These are phyloP conservation scores for Yamadazyma trypodendri DNA, from an alignment of 1,139 yeast species.

Conservation along the genomic window DNA sequence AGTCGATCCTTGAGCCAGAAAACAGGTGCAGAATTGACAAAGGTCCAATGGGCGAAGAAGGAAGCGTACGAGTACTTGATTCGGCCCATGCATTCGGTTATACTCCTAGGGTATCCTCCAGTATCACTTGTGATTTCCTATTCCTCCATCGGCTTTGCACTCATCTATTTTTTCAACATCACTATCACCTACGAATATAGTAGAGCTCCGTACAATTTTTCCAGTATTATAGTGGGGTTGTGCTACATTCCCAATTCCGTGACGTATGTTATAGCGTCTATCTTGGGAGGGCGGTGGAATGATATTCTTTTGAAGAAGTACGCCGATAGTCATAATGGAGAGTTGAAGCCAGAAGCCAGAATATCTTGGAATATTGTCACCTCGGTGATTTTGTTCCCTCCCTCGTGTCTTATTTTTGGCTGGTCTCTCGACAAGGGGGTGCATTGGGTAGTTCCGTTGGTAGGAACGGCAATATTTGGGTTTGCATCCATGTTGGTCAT, in stretches of 20 bases:
- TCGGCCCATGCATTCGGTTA: constrained; percentile 51
- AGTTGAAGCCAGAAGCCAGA: constrained; percentile 72
- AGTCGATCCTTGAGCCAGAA: constrained; percentile 16
- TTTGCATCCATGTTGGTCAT: constrained; percentile 82
- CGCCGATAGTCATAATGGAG: constrained; percentile 59
- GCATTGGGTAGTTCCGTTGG: constrained; percentile 73
- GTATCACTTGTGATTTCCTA: constrained; percentile 63
- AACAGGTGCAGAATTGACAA: constrained; percentile 6
- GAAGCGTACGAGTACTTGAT: constrained; percentile 40
- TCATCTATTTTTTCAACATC: constrained; percentile 72
- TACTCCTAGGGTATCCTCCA: constrained; percentile 67
- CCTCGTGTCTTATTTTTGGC: constrained; percentile 71
- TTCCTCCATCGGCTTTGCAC: constrained; percentile 68
- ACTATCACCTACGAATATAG: constrained; percentile 66
- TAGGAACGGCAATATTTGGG: constrained; percentile 82
- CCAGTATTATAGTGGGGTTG: constrained; percentile 65
- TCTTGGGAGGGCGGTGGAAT: constrained; percentile 78
- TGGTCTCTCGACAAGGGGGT: constrained; percentile 71
- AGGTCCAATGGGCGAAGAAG: constrained; percentile 17
- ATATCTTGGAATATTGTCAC: constrained; percentile 70
- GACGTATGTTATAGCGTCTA: constrained; percentile 70
- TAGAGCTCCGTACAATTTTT: constrained; percentile 66
- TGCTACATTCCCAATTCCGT: constrained; percentile 82
- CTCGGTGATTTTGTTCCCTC: constrained; percentile 63
- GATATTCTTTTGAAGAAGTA: constrained; percentile 59